Percentiles rank a stretch among this genome's conserved stretches.
Evolutionary conservation across 139 green algal genomes (phyloP).

Genomic region (Coelastrella sp.): DNA sequence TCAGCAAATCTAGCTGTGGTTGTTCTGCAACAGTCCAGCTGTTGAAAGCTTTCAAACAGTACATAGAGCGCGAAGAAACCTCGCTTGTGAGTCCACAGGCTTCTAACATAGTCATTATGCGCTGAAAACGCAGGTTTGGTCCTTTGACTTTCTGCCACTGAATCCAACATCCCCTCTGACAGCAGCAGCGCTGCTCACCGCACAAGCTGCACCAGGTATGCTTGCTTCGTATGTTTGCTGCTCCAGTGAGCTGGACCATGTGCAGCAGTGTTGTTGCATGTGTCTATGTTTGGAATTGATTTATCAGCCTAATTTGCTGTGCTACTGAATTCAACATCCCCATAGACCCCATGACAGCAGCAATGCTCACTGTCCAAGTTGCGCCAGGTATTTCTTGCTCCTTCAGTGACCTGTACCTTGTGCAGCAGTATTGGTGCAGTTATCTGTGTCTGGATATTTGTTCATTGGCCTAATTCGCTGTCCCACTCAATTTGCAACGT

Average conservation of each 20-base stretch:
- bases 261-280: no score
- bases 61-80: not conserved
- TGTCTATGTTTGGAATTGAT: no score
- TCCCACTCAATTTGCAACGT: no score
- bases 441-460: no score
- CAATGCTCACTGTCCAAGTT: no score
- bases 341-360: no score
- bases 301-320: no score
- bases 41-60: not conserved
- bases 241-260: not conserved
- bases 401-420: no score
- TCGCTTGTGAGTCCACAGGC: not conserved
- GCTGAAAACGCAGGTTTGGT: constrained; percentile 26
- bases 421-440: no score
- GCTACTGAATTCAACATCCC: no score
- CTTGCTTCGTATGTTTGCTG: not conserved
- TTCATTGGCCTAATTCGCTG: no score
- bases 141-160: constrained; percentile 42
- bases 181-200: constrained; percentile 1
- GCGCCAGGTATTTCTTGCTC: no score
- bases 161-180: constrained; percentile 4
- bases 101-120: not conserved
- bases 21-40: not conserved
- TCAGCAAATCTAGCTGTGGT: not conserved
- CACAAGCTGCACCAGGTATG: constrained; percentile 8